These are phyloP conservation scores for Aspergillus novoparasiticus DNA, from an alignment of 2,329 filamentous ascomycete genomes.

Conservation along the genomic window DNA sequence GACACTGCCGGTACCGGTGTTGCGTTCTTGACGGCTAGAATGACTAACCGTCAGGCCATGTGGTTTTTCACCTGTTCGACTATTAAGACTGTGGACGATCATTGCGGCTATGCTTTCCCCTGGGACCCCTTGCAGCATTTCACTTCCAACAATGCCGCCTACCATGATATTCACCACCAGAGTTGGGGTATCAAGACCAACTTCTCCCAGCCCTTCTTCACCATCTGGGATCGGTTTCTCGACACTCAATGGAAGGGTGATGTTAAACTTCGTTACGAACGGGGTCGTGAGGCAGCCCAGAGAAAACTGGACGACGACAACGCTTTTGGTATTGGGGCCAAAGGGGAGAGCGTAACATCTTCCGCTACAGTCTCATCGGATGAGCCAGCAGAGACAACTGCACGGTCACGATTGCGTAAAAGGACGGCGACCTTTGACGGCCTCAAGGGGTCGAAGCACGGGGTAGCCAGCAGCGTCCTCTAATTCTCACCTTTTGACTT, in stretches of 20 bases:
- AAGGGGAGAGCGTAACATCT: constrained; percentile 29
- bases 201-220: constrained; percentile 66
- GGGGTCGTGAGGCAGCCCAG: constrained; percentile 58
- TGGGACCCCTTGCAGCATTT: constrained; percentile 92
- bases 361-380: constrained; percentile 29
- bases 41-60: constrained; percentile 86
- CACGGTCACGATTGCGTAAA: constrained; percentile 38
- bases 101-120: constrained; percentile 93
- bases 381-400: constrained; percentile 24
- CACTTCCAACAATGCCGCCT: constrained; percentile 92
- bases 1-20: constrained; percentile 87
- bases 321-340: constrained; percentile 10
- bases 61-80: constrained; percentile 86
- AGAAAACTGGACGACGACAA: constrained; percentile 56
- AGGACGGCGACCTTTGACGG: constrained; percentile 38
- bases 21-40: constrained; percentile 76
- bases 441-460: constrained; percentile 40
- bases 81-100: constrained; percentile 96
- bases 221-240: constrained; percentile 85
- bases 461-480: constrained; percentile 44
- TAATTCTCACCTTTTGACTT: constrained; percentile 26
- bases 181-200: constrained; percentile 92
- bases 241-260: constrained; percentile 81
- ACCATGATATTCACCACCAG: constrained; percentile 98
- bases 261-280: constrained; percentile 61